Evolutionary conservation across 306 rosid genomes (phyloP).

Genomic region (Quercus rubra): DNA sequence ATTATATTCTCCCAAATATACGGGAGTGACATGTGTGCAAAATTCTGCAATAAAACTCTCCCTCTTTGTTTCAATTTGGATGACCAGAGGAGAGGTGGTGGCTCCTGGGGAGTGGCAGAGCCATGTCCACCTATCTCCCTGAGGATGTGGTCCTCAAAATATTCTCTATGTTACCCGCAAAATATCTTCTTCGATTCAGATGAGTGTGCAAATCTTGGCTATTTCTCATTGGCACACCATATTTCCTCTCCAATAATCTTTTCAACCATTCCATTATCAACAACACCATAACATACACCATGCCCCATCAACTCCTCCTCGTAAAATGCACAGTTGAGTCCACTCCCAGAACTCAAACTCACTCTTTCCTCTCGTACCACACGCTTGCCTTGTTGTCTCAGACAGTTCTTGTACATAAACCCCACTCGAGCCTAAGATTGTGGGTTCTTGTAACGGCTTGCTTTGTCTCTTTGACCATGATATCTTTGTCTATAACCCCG

Average conservation of each 20-base stretch:
- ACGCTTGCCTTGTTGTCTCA: not conserved
- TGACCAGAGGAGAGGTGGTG: not conserved
- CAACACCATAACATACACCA: not conserved
- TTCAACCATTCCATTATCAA: not conserved
- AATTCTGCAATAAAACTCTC: too few species aligned
- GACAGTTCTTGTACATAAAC: not conserved
- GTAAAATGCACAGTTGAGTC: not conserved
- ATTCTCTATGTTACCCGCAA: not conserved
- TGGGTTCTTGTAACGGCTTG: not conserved
- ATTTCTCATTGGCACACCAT: not conserved
- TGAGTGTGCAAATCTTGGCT: not conserved
- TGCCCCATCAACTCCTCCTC: not conserved
- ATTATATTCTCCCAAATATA: too few species aligned
- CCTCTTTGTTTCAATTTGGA: too few species aligned
- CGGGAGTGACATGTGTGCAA: too few species aligned
- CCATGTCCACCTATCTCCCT: not conserved
- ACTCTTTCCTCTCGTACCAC: not conserved
- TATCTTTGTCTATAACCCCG: not conserved
- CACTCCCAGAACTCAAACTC: not conserved
- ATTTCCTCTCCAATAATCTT: not conserved
- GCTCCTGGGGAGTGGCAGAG: not conserved
- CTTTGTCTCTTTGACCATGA: not conserved
- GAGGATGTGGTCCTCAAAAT: not conserved
- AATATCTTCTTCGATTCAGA: not conserved
- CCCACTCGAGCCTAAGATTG: not conserved